phyloP scores from a whole-genome alignment of 73 alveolate genomes.

The Paraurostyla sp. region DNA sequence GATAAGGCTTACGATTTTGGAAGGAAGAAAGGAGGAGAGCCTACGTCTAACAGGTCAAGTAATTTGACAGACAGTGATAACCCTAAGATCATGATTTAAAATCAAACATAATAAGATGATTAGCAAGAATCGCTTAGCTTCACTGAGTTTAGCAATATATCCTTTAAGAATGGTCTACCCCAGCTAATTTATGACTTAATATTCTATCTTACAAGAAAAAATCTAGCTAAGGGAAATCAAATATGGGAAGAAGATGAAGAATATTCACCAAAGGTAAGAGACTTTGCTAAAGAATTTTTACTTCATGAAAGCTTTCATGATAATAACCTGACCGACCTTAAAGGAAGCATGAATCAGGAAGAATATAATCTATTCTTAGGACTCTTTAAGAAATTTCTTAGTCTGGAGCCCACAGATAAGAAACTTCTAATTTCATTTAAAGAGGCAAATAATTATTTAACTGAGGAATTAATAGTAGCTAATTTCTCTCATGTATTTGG shows the following conservation, averaged over 20 bases:
- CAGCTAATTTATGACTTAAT: not conserved
- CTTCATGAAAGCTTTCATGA: not conserved
- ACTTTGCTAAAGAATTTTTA: not conserved
- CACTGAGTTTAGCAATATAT: not conserved
- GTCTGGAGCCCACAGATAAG: not conserved
- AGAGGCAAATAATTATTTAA: constrained; percentile 16
- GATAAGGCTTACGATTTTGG: not conserved
- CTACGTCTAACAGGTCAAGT: constrained; percentile 24
- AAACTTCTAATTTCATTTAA: not conserved
- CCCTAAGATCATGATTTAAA: not conserved
- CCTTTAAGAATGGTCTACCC: constrained; percentile 9
- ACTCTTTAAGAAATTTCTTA: constrained; percentile 7
- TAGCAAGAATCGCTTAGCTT: not conserved
- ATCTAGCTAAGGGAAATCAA: not conserved
- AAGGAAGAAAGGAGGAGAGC: not conserved
- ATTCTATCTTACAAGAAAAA: not conserved
- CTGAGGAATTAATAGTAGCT: not conserved
- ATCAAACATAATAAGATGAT: not conserved
- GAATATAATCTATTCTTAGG: constrained; percentile 27
- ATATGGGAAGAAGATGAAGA: constrained; percentile 53
- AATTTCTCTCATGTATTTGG: constrained; percentile 1
- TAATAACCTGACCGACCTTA: not conserved
- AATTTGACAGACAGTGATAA: not conserved
- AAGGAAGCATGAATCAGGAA: not conserved
- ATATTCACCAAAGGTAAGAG: constrained; percentile 27